A percentile compares a stretch with the other conserved stretches of the same genome.
phyloP scores from a whole-genome alignment of 768 basidiomycete species.

The Russula sp. region DNA sequence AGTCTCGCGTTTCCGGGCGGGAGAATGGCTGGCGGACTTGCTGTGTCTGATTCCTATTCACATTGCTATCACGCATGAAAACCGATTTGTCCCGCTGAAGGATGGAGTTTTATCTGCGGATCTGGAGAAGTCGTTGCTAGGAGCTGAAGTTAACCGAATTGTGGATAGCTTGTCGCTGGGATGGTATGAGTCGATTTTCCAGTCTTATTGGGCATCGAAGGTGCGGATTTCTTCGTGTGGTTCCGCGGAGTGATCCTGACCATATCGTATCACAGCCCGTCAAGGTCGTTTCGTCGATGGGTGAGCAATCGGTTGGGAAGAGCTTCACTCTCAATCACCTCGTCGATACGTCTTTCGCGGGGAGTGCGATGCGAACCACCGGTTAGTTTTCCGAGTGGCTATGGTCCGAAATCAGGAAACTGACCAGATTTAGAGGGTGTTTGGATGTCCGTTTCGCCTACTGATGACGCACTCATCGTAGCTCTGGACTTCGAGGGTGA shows the following conservation, averaged over 20 bases:
- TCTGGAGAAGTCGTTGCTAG: slow-evolving; percentile 48
- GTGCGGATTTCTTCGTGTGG: slow-evolving; percentile 22
- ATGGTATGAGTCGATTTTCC: slow-evolving; percentile 60
- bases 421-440: slow-evolving; percentile 39
- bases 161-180: slow-evolving; percentile 50
- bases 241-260: background rate
- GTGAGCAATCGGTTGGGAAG: slow-evolving; percentile 61
- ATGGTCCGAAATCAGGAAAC: background rate
- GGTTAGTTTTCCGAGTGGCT: slow-evolving; percentile 22
- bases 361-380: slow-evolving; percentile 58
- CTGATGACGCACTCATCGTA: slow-evolving; percentile 45
- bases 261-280: slow-evolving; percentile 39
- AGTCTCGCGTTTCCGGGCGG: slow-evolving; percentile 37
- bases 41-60: slow-evolving; percentile 61
- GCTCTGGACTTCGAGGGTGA: slow-evolving; percentile 59
- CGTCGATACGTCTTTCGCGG: slow-evolving; percentile 57
- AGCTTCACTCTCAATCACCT: slow-evolving; percentile 54
- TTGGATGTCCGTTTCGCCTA: slow-evolving; percentile 63
- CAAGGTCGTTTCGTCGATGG: slow-evolving; percentile 61
- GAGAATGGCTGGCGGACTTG: slow-evolving; percentile 58
- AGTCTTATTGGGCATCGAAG: slow-evolving; percentile 55
- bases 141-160: slow-evolving; percentile 53
- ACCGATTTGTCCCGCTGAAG: slow-evolving; percentile 54
- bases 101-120: slow-evolving; percentile 47
- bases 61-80: slow-evolving; percentile 51